Evolutionary conservation across 2,329 filamentous ascomycete genomes (phyloP).

Genomic region (Sporothrix variecibatus): DNA sequence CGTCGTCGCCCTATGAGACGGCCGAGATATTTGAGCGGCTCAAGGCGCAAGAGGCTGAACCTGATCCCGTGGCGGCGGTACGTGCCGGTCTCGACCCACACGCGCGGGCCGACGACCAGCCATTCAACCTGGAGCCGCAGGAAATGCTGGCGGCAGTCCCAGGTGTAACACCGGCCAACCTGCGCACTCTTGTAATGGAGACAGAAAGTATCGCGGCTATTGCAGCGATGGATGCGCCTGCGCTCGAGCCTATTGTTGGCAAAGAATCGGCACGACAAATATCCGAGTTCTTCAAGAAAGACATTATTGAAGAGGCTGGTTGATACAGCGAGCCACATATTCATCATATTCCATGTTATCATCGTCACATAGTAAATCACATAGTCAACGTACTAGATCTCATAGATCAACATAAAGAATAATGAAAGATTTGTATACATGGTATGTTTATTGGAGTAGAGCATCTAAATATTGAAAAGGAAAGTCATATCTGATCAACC

Average conservation of each 20-base stretch:
- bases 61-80: slow-evolving; percentile 85
- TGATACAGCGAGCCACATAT: not conserved
- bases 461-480: not conserved
- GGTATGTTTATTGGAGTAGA: not conserved
- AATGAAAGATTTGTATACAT: not conserved
- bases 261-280: slow-evolving; percentile 76
- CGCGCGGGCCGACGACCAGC: slow-evolving; percentile 62
- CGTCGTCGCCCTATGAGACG: slow-evolving; percentile 87
- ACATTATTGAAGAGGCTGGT: slow-evolving; percentile 56
- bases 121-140: slow-evolving; percentile 81
- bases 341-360: not conserved
- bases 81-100: slow-evolving; percentile 73
- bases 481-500: not conserved
- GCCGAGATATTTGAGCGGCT: slow-evolving; percentile 95
- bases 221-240: slow-evolving; percentile 78
- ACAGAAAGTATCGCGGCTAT: slow-evolving; percentile 78
- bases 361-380: not conserved
- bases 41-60: slow-evolving; percentile 86
- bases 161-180: slow-evolving; percentile 77
- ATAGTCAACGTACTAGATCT: no score
- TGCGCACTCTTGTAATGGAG: slow-evolving; percentile 70
- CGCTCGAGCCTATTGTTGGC: slow-evolving; percentile 74
- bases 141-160: slow-evolving; percentile 88
- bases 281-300: slow-evolving; percentile 74
- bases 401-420: not conserved